Conservation (phyloP, 352 stramenopile genomes). For the Globisporangium lucens region DNA sequence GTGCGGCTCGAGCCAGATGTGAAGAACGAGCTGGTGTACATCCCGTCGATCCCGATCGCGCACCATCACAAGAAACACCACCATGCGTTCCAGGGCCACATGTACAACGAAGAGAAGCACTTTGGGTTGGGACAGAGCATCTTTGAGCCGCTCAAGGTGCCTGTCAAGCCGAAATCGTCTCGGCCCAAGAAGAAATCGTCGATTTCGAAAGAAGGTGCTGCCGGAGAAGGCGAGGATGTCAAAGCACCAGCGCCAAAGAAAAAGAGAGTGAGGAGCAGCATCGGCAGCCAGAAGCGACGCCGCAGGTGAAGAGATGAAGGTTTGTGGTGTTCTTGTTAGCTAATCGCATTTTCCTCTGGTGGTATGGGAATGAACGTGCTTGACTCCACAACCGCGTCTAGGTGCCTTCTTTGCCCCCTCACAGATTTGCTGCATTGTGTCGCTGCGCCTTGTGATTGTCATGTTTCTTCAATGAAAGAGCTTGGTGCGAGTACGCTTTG, state of each 20-base stretch:
- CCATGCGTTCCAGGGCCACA: constrained; percentile 35
- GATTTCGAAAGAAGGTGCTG: background rate
- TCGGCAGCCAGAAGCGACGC: constrained; percentile 46
- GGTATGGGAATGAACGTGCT: background rate
- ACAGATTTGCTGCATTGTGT: constrained; percentile 1
- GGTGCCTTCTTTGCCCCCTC: background rate
- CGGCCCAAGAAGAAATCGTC: constrained; percentile 31
- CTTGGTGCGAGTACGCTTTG: background rate
- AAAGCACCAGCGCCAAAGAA: constrained; percentile 14
- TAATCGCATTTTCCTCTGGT: too few species aligned
- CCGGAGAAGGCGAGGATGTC: background rate
- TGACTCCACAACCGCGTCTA: too few species aligned
- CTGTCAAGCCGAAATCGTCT: constrained; percentile 35
- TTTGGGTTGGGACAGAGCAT: constrained; percentile 71
- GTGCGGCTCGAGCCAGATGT: constrained; percentile 12
- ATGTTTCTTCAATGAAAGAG: background rate
- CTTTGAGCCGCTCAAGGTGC: constrained; percentile 62
- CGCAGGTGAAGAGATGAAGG: constrained; percentile 22
- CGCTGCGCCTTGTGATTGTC: background rate
- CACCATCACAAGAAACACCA: constrained; percentile 51
- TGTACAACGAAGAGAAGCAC: constrained; percentile 64
- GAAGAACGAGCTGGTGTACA: constrained; percentile 31
- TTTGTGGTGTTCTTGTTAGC: background rate
- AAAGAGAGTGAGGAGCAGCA: constrained; percentile 27
- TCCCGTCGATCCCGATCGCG: constrained; percentile 59